Evolutionary conservation across 495 filamentous ascomycete genomes (phyloP).

Genomic region (Penicillium cosmopolitanum): DNA sequence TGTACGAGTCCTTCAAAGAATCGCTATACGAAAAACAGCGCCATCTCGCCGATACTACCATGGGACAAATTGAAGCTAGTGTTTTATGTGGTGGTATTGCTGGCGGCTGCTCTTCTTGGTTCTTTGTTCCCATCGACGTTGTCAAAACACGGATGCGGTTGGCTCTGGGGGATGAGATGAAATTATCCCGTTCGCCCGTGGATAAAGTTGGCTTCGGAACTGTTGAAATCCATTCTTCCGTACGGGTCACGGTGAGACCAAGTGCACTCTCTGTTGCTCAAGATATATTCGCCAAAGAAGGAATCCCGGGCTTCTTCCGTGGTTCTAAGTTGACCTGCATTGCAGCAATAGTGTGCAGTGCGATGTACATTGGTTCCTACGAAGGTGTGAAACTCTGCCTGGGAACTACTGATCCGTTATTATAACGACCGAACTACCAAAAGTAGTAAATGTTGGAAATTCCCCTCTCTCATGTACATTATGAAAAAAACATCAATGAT

Average conservation of each 20-base stretch:
- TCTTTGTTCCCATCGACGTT: slow-evolving; percentile 18
- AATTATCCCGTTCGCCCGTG: background rate
- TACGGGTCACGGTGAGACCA: background rate
- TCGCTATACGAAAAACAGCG: slow-evolving; percentile 2
- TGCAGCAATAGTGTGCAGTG: slow-evolving; percentile 10
- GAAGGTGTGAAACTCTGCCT: slow-evolving; percentile 15
- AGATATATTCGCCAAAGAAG: slow-evolving; percentile 11
- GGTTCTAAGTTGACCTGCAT: slow-evolving; percentile 18
- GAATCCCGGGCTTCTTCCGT: slow-evolving; percentile 14
- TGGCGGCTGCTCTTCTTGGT: slow-evolving; percentile 12
- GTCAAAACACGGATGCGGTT: slow-evolving; percentile 19
- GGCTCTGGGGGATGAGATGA: slow-evolving; percentile 7
- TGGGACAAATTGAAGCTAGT: slow-evolving; percentile 7
- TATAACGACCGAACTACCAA: too few species aligned
- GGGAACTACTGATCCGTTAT: background rate
- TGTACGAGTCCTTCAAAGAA: slow-evolving; percentile 19
- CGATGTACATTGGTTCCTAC: slow-evolving; percentile 18
- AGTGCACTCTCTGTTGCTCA: slow-evolving; percentile 9
- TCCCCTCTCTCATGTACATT: background rate
- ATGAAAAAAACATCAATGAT: background rate
- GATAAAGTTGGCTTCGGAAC: background rate
- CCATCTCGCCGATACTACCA: background rate
- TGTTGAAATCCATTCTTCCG: background rate
- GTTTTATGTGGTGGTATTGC: slow-evolving; percentile 10
- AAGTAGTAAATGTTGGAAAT: background rate